phyloP scores from a whole-genome alignment of 257 asterid species.

The Verbascum thapsus region DNA sequence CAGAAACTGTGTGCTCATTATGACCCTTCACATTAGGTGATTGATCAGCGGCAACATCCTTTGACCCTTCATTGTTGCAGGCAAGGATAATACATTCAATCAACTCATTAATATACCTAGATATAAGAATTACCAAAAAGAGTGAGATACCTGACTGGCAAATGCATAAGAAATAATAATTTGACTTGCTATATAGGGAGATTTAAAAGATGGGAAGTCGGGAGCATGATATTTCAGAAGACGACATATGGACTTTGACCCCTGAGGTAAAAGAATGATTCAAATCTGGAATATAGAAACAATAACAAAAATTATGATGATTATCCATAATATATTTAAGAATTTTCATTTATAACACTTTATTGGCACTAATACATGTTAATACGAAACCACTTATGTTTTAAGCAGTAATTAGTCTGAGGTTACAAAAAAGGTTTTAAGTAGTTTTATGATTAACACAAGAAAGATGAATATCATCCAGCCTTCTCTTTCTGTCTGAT shows the following conservation, averaged over 20 bases:
- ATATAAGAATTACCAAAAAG: slow-evolving; percentile 9
- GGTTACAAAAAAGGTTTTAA: too few relatives aligned
- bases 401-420: too few relatives aligned
- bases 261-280: too few relatives aligned
- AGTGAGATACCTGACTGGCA: slow-evolving; percentile 29
- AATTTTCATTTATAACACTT: not conserved
- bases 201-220: slow-evolving; percentile 2
- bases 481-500: slow-evolving; percentile 14
- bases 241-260: not conserved
- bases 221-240: not conserved
- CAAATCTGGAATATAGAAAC: not conserved
- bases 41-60: slow-evolving; percentile 43
- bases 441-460: slow-evolving; percentile 2
- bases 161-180: slow-evolving; percentile 11
- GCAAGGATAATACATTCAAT: slow-evolving; percentile 76
- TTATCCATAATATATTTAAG: not conserved
- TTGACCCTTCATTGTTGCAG: slow-evolving; percentile 54
- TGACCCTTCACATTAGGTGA: slow-evolving; percentile 44
- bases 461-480: slow-evolving; percentile 9
- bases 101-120: slow-evolving; percentile 93
- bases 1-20: slow-evolving; percentile 35
- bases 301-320: not conserved
- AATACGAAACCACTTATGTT: not conserved
- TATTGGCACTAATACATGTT: not conserved
- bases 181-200: not conserved